Evolutionary conservation across 176 grass and related monocot genomes (phyloP).

Genomic region (Canna indica): DNA sequence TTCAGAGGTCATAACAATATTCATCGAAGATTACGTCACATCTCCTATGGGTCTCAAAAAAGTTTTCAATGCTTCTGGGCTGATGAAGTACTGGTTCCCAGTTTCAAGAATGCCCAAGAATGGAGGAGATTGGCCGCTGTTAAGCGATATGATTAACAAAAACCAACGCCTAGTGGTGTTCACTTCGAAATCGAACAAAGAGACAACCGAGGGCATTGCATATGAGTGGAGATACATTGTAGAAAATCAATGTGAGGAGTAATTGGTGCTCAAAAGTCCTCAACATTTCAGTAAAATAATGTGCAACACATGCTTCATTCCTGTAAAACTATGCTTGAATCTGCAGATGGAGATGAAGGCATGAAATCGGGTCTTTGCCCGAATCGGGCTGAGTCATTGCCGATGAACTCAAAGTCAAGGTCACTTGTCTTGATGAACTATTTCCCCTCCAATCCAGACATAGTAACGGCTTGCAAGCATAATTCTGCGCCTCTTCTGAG

Average conservation of each 20-base stretch:
- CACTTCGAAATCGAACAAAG: slow-evolving; percentile 71
- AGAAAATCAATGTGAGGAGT: slow-evolving; percentile 78
- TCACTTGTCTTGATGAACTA: slow-evolving; percentile 87
- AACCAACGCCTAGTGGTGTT: slow-evolving; percentile 70
- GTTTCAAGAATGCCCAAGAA: slow-evolving; percentile 61
- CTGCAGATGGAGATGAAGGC: slow-evolving; percentile 64
- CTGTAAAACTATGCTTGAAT: no score
- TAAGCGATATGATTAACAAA: slow-evolving; percentile 69
- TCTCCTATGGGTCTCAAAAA: slow-evolving; percentile 54
- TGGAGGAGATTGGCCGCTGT: slow-evolving; percentile 73
- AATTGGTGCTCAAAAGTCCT: no score
- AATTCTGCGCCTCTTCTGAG: slow-evolving; percentile 51
- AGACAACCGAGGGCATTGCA: slow-evolving; percentile 58
- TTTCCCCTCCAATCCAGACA: slow-evolving; percentile 45
- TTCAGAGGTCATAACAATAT: slow-evolving; percentile 61
- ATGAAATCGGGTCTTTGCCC: slow-evolving; percentile 53
- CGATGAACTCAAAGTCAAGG: slow-evolving; percentile 68
- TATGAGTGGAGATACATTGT: slow-evolving; percentile 90
- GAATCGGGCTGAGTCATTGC: slow-evolving; percentile 56
- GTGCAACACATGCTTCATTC: no score
- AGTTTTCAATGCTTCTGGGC: slow-evolving; percentile 63
- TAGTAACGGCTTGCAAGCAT: slow-evolving; percentile 55
- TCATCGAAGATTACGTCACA: slow-evolving; percentile 82
- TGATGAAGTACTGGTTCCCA: slow-evolving; percentile 47
- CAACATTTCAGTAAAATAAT: no score